Conservation (phyloP, 139 green algal species). For the Axilococcus clingmanii region DNA sequence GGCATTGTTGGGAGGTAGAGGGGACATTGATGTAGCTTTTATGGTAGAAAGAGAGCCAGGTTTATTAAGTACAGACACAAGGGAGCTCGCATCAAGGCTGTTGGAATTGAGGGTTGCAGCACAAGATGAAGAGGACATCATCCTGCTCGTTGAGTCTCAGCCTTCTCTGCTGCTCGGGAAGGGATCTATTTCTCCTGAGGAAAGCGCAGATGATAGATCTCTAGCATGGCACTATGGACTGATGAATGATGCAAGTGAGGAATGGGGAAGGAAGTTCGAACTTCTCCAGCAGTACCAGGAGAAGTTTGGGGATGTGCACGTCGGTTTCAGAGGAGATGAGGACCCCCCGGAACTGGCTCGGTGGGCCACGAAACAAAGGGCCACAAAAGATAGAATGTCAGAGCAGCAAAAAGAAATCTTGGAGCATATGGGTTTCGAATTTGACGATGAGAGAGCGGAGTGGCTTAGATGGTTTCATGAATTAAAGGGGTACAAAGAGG, state of each 20-base stretch:
- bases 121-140: conserved; percentile 30
- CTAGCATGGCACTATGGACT: conserved; percentile 55
- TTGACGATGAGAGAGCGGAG: conserved; percentile 52
- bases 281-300: conserved; percentile 43
- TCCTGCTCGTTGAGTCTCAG: conserved; percentile 36
- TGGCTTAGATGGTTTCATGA: conserved; percentile 56
- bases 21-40: conserved; percentile 33
- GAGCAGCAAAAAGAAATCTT: background rate
- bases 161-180: conserved; percentile 42
- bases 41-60: conserved; percentile 50
- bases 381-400: conserved; percentile 15
- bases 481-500: conserved; percentile 28
- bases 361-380: conserved; percentile 53
- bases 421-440: conserved; percentile 46
- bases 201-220: conserved; percentile 12
- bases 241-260: conserved; percentile 27
- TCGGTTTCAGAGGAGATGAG: conserved; percentile 49
- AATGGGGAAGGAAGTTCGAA: conserved; percentile 36
- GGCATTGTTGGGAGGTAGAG: conserved; percentile 36
- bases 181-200: conserved; percentile 1
- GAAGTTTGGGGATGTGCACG: conserved; percentile 45
- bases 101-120: background rate
- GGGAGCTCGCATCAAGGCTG: background rate
- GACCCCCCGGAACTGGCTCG: conserved; percentile 37
- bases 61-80: conserved; percentile 37